These are phyloP conservation scores for Hypoxylon lenormandii DNA, from an alignment of 495 filamentous ascomycete species.

Conservation along the genomic window DNA sequence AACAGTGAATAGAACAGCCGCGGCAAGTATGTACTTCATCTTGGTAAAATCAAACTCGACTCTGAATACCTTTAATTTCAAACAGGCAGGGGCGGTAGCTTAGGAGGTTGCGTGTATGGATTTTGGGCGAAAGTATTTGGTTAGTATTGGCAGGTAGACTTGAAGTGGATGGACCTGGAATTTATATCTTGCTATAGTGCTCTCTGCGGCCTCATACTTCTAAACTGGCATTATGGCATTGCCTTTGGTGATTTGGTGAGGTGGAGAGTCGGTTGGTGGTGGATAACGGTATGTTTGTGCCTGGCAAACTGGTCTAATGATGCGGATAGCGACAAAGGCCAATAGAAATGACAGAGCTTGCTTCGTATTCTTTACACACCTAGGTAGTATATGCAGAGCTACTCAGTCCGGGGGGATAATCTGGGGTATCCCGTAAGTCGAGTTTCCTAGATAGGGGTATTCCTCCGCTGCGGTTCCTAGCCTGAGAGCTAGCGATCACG, in stretches of 20 bases:
- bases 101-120: too few relatives aligned
- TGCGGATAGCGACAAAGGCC: neutral
- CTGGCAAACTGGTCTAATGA: neutral
- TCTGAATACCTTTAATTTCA: too few relatives aligned
- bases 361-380: neutral
- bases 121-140: too few relatives aligned
- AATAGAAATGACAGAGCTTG: neutral
- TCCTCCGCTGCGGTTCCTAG: neutral
- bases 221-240: too few relatives aligned
- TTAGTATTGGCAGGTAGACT: too few relatives aligned
- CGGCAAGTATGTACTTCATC: constrained; percentile 56
- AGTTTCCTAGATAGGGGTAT: constrained; percentile 9
- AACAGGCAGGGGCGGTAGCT: too few relatives aligned
- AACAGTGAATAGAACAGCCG: constrained; percentile 47
- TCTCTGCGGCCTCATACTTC: too few relatives aligned
- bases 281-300: constrained; percentile 13
- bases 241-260: constrained; percentile 1
- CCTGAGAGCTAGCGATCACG: neutral
- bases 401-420: neutral
- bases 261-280: neutral
- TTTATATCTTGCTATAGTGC: constrained; percentile 6
- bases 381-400: neutral
- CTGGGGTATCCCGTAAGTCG: neutral
- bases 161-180: neutral
- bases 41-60: constrained; percentile 29